phyloP scores from a whole-genome alignment of 2,329 filamentous ascomycete species.

The Capronia epimyces region DNA sequence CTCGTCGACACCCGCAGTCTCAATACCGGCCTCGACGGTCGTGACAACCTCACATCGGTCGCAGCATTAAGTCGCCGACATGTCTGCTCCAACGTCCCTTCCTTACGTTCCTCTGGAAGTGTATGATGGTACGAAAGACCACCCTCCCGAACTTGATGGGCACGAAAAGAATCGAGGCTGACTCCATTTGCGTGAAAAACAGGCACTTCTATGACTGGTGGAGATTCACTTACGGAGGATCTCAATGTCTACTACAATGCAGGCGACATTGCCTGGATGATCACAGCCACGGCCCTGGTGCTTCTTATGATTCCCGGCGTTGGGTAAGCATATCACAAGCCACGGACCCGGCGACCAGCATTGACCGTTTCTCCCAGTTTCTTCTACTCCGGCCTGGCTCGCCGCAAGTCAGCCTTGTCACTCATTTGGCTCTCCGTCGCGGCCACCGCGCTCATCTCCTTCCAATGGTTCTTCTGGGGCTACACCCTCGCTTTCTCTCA shows the following conservation, averaged over 20 bases:
- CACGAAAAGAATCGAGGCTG: neutral
- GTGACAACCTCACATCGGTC: neutral
- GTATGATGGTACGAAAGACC: constrained; percentile 18
- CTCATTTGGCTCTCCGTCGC: constrained; percentile 82
- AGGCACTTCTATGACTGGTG: constrained; percentile 58
- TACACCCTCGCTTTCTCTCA: constrained; percentile 81
- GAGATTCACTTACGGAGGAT: constrained; percentile 61
- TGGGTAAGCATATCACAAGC: constrained; percentile 44
- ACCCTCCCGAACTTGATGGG: neutral
- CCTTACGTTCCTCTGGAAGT: constrained; percentile 21
- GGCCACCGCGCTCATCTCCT: constrained; percentile 70
- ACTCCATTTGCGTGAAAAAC: neutral
- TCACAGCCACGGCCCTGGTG: constrained; percentile 70
- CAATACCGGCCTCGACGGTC: neutral
- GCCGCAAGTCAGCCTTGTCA: constrained; percentile 81
- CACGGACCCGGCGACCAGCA: neutral
- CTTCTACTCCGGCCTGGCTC: constrained; percentile 87
- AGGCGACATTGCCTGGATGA: constrained; percentile 77
- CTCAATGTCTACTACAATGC: constrained; percentile 83
- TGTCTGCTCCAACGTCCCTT: constrained; percentile 31
- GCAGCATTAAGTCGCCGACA: constrained; percentile 22
- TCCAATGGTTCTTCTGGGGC: constrained; percentile 97
- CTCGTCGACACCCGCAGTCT: neutral
- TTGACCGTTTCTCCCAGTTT: constrained; percentile 50
- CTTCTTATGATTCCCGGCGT: constrained; percentile 91